These are phyloP conservation scores for Aphanocladium album DNA, from an alignment of 2,329 filamentous ascomycete species.

Conservation along the genomic window DNA sequence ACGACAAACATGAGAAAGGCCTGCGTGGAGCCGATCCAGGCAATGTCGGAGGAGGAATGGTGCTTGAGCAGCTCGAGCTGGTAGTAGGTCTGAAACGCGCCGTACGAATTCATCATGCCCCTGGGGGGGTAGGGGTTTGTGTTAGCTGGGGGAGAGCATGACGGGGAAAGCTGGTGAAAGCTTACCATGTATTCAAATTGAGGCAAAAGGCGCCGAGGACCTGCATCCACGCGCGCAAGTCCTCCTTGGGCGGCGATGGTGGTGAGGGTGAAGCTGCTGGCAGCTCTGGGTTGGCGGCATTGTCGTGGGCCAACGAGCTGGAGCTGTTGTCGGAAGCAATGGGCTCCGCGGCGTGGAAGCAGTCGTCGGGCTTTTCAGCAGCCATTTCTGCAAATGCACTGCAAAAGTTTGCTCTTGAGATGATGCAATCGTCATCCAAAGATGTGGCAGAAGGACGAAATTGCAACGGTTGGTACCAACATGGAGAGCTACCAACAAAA, in stretches of 20 bases:
- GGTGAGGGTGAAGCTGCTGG: neutral
- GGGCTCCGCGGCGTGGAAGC: neutral
- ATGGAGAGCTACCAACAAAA: no score
- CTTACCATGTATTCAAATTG: constrained; percentile 48
- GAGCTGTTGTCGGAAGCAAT: neutral
- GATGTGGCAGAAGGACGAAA: no score
- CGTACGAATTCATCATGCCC: constrained; percentile 33
- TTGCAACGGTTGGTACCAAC: no score
- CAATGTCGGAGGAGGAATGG: constrained; percentile 25
- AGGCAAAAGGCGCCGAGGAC: constrained; percentile 47
- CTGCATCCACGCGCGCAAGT: constrained; percentile 50
- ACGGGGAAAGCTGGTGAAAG: neutral
- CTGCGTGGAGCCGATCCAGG: constrained; percentile 32
- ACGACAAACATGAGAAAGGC: constrained; percentile 31
- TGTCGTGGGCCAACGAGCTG: neutral
- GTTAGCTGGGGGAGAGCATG: neutral
- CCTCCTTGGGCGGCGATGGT: constrained; percentile 36
- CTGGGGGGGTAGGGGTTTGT: neutral
- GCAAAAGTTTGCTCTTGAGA: no score
- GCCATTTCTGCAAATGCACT: no score
- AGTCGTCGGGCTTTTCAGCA: neutral
- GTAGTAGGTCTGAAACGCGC: constrained; percentile 54
- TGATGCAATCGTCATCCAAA: no score
- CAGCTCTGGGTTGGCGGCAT: neutral
- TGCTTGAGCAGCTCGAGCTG: constrained; percentile 26